Percentiles rank a stretch among this genome's conserved stretches.
These are phyloP conservation scores for Phytopythium oedochilum DNA, from an alignment of 352 stramenopile species.

Conservation along the genomic window DNA sequence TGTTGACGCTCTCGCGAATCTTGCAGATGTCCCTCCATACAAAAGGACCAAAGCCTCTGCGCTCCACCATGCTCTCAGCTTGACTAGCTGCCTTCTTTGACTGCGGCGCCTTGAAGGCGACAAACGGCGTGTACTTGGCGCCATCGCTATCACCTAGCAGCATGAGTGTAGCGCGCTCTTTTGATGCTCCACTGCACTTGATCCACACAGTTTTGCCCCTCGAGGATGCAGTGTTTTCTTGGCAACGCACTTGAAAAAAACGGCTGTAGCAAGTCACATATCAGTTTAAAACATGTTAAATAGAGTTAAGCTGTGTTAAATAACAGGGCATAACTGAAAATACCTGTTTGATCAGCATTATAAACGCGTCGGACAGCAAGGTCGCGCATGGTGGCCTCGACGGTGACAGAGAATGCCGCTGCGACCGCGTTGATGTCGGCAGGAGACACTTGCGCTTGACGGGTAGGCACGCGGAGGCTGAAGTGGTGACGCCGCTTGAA, in stretches of 20 bases:
- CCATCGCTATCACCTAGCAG: background rate
- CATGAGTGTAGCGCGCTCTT: background rate
- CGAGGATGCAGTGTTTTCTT: background rate
- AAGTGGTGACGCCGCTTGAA: conserved; percentile 1
- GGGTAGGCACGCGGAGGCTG: background rate
- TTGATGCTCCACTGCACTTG: background rate
- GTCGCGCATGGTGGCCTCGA: background rate
- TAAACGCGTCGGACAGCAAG: background rate
- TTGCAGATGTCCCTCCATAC: background rate
- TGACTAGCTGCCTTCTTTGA: background rate
- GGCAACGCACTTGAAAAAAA: conserved; percentile 3
- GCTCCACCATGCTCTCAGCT: background rate
- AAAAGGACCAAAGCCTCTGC: background rate
- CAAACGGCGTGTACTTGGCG: background rate
- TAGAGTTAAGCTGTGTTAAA: background rate
- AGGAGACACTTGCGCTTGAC: background rate
- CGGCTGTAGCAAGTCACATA: conserved; percentile 3
- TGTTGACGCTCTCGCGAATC: background rate
- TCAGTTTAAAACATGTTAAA: background rate
- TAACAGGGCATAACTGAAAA: background rate
- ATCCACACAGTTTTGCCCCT: background rate
- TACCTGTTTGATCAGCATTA: conserved; percentile 2
- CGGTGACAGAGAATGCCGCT: background rate
- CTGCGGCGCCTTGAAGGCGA: background rate
- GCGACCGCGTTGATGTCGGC: background rate